phyloP scores from a whole-genome alignment of 2,329 filamentous ascomycete genomes.

The Elsinoe arachidis region DNA sequence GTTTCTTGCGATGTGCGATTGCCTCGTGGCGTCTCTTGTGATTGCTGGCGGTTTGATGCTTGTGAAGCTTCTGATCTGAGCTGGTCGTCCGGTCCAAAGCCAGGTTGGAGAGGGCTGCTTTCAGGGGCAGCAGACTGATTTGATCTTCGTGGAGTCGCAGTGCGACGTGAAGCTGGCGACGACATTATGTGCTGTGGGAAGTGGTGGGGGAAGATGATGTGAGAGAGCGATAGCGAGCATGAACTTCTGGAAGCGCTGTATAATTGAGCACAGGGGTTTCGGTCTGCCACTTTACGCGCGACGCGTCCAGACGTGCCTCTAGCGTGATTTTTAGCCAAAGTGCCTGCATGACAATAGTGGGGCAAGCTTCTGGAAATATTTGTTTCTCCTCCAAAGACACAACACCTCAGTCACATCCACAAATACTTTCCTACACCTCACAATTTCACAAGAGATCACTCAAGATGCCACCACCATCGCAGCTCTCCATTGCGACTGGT shows the following conservation, averaged over 20 bases:
- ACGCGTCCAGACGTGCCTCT: conserved; percentile 4
- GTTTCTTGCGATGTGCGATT: conserved; percentile 38
- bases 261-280: conserved; percentile 9
- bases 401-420: background rate
- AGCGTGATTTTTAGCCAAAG: conserved; percentile 10
- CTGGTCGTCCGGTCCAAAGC: conserved; percentile 34
- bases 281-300: conserved; percentile 11
- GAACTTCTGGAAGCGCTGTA: background rate
- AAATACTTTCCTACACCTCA: background rate
- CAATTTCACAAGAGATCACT: background rate
- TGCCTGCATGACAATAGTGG: conserved; percentile 10
- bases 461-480: conserved; percentile 66
- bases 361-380: background rate
- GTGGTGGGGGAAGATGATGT: conserved; percentile 9
- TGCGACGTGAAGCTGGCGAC: conserved; percentile 50
- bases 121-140: conserved; percentile 47
- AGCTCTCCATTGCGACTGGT: conserved; percentile 69
- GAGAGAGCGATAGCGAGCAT: background rate
- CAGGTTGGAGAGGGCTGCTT: conserved; percentile 35
- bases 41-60: conserved; percentile 27
- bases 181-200: conserved; percentile 44
- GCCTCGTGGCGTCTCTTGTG: conserved; percentile 38
- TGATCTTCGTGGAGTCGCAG: conserved; percentile 47
- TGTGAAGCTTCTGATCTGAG: conserved; percentile 35
- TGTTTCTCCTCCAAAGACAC: background rate